A percentile compares a stretch with the other conserved stretches of the same genome.
Evolutionary conservation across 495 filamentous ascomycete species (phyloP).

Genomic region (Penicillium paxilli): DNA sequence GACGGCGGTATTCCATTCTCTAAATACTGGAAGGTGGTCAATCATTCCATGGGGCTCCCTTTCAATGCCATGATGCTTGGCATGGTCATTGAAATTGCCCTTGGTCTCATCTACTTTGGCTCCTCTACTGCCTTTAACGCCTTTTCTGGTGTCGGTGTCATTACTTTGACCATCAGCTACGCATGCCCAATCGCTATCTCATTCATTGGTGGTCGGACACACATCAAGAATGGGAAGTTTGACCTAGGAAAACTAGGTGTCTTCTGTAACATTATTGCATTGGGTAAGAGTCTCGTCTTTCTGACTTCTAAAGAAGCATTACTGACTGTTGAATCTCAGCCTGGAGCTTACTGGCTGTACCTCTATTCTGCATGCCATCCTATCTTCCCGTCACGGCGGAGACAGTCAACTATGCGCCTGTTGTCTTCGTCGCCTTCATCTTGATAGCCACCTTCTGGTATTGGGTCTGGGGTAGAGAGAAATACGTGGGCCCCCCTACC

Average conservation of each 20-base stretch:
- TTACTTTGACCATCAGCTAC: constrained; percentile 55
- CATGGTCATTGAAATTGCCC: constrained; percentile 48
- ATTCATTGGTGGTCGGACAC: constrained; percentile 41
- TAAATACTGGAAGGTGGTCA: constrained; percentile 53
- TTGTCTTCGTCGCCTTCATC: constrained; percentile 57
- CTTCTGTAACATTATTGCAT: constrained; percentile 51
- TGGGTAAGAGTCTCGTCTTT: constrained; percentile 44
- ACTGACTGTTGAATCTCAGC: constrained; percentile 27
- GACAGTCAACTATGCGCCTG: constrained; percentile 53
- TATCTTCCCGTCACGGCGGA: constrained; percentile 36
- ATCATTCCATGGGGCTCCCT: constrained; percentile 49
- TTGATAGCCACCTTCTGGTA: constrained; percentile 57
- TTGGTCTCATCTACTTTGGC: constrained; percentile 59
- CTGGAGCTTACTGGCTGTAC: constrained; percentile 58
- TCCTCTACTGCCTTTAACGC: constrained; percentile 57
- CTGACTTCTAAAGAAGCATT: not conserved
- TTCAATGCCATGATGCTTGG: constrained; percentile 52
- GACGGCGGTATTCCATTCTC: constrained; percentile 59
- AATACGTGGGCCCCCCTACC: constrained; percentile 24
- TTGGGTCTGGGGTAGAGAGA: constrained; percentile 52
- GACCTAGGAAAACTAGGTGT: constrained; percentile 55
- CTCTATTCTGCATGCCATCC: constrained; percentile 46
- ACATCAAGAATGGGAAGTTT: constrained; percentile 53
- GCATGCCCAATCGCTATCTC: constrained; percentile 53
- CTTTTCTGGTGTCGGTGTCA: constrained; percentile 60